Evolutionary conservation across 2,329 filamentous ascomycete species (phyloP), one percentile per base, ranked within the genome.

Genomic region (Exophiala viscosa): DNA sequence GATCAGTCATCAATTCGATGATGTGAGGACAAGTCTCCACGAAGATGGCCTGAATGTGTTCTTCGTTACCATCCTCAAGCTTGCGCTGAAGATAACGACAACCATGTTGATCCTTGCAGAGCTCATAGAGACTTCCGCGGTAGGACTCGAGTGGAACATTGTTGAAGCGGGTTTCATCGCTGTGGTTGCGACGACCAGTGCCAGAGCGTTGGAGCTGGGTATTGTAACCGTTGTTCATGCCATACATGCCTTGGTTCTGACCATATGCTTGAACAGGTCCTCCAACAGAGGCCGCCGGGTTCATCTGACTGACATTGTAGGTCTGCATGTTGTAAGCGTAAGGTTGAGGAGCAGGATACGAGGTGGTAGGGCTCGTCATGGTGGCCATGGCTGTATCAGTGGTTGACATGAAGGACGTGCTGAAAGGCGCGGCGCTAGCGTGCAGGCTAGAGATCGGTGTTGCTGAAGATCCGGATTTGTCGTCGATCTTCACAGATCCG

Each of bases 31-130:
- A 90, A 48, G 91, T 96, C 76, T 99, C 93, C 28, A 86, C 78
- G 78, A 95, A 99, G 69, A 99, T 97, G 77, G 91, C 85, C 69
- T 95, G 87, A 46, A 96, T 82, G 65, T 95, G 83, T 23, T 92
- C 86, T 4, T 86, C 81, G 62, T 86, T 85, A 63, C 87, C 87
- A 66, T 95, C 92, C 73, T 99, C 93, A 4, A 99, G 80, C 76
- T 97, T 96, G 78, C 95, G 93, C 75, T 99, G 93, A 51, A 99
- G 76, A 69, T 93, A 99, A 54, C 93, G 88, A 66, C 93, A 99
- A 54, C 93, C 93, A 70, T 99, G 91, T 73, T 99, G 93, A 66
- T 99, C 93, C 73, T 96, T 97, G 80, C 92, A 97, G 33, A 96
- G 77, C 45, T 84, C 80, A 70, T 96, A 95, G 64, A 99, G 89